phyloP scores from a whole-genome alignment of 2,329 filamentous ascomycete species.

The Neodidymelliopsis sp. region DNA sequence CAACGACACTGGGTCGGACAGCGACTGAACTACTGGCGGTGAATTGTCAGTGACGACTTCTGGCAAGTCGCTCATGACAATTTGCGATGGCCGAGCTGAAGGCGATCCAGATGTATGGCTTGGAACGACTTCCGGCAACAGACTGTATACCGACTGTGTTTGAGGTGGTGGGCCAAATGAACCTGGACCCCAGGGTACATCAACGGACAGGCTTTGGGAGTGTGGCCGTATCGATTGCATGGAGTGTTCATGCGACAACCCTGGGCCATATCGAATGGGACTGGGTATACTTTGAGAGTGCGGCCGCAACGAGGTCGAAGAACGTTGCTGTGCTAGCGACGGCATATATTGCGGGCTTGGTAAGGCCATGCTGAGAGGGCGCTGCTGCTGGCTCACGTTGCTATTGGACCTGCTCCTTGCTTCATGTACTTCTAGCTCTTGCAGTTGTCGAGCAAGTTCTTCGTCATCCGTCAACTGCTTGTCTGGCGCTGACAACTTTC shows the following conservation, averaged over 20 bases:
- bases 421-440: constrained; percentile 39
- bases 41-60: constrained; percentile 7
- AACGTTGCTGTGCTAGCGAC: constrained; percentile 20
- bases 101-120: not conserved
- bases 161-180: constrained; percentile 19
- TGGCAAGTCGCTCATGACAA: constrained; percentile 2
- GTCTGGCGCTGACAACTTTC: constrained; percentile 37
- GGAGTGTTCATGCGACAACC: constrained; percentile 21
- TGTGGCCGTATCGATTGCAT: constrained; percentile 17
- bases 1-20: constrained; percentile 22
- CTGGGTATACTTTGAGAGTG: constrained; percentile 13
- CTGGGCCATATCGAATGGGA: constrained; percentile 7
- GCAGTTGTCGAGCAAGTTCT: constrained; percentile 37
- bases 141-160: constrained; percentile 13
- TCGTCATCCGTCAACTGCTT: constrained; percentile 42
- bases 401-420: constrained; percentile 31
- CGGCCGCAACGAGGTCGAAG: constrained; percentile 7
- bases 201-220: constrained; percentile 22
- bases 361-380: constrained; percentile 22
- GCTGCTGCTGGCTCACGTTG: constrained; percentile 23
- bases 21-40: not conserved
- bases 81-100: not conserved
- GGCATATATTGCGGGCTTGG: constrained; percentile 14
- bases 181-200: constrained; percentile 24
- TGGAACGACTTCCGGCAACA: constrained; percentile 25